A percentile compares a stretch with the other conserved stretches of the same genome.
phyloP scores from a whole-genome alignment of 768 basidiomycete species.

The Pleurotus eryngii region DNA sequence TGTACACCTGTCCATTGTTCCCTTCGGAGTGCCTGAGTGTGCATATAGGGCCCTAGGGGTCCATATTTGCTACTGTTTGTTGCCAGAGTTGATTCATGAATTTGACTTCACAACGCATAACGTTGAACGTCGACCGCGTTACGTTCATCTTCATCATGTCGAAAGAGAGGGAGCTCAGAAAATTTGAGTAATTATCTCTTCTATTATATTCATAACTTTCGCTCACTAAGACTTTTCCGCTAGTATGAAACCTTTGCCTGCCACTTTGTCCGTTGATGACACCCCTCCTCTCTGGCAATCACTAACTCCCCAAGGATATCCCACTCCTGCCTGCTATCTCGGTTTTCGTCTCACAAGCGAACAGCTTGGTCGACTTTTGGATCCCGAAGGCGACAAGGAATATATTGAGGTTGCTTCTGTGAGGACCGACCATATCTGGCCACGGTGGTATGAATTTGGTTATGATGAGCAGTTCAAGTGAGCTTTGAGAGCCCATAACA shows the following conservation, averaged over 20 bases:
- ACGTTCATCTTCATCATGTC: too few relatives aligned
- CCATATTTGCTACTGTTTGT: too few relatives aligned
- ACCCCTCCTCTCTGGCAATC: not conserved
- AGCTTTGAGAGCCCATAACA: not conserved
- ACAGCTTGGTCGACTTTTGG: not conserved
- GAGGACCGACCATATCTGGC: not conserved
- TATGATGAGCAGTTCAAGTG: not conserved
- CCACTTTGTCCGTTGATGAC: not conserved
- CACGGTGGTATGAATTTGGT: not conserved
- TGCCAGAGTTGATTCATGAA: too few relatives aligned
- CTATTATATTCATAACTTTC: not conserved
- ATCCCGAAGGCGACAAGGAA: not conserved
- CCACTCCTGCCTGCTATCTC: not conserved
- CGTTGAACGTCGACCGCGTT: too few relatives aligned
- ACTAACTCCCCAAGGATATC: not conserved
- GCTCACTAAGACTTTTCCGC: not conserved
- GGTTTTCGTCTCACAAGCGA: not conserved
- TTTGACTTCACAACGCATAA: too few relatives aligned
- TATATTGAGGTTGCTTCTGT: not conserved
- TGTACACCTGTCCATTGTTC: too few relatives aligned
- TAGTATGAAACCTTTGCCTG: not conserved
- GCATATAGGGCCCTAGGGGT: too few relatives aligned
- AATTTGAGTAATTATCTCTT: too few relatives aligned
- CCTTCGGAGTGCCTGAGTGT: too few relatives aligned
- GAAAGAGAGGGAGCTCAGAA: too few relatives aligned